Conservation (phyloP, 768 basidiomycete genomes). For the Mycena indigotica region DNA sequence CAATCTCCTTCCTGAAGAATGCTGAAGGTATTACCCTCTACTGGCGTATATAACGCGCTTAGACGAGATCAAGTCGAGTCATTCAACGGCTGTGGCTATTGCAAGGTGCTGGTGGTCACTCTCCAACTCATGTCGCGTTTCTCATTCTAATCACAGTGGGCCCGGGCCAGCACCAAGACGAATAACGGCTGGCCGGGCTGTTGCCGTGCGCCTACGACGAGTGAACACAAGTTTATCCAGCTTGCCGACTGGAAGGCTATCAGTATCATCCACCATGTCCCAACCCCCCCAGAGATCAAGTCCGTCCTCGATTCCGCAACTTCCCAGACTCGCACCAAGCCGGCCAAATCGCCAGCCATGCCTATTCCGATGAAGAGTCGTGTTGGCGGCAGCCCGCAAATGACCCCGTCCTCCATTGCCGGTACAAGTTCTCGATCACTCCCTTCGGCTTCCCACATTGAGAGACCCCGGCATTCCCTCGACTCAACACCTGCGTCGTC, state of each 20-base stretch:
- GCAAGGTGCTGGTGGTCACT: slow-evolving; percentile 62
- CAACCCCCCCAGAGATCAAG: slow-evolving; percentile 74
- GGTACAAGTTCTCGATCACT: slow-evolving; percentile 46
- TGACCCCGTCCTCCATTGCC: slow-evolving; percentile 40
- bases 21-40: slow-evolving; percentile 68
- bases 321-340: not conserved
- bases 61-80: slow-evolving; percentile 58
- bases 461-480: slow-evolving; percentile 49
- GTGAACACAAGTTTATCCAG: slow-evolving; percentile 64
- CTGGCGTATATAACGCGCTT: slow-evolving; percentile 14
- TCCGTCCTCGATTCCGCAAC: slow-evolving; percentile 51
- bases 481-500: slow-evolving; percentile 52
- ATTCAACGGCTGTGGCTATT: slow-evolving; percentile 87
- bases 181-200: slow-evolving; percentile 89
- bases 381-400: slow-evolving; percentile 52
- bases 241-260: slow-evolving; percentile 82
- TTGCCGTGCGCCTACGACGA: slow-evolving; percentile 70
- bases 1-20: slow-evolving; percentile 80
- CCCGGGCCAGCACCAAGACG: slow-evolving; percentile 58
- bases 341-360: slow-evolving; percentile 35
- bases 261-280: slow-evolving; percentile 70
- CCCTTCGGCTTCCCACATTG: slow-evolving; percentile 48
- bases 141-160: slow-evolving; percentile 58
- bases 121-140: slow-evolving; percentile 30
- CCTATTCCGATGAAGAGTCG: slow-evolving; percentile 47